Conservation (phyloP, 2,329 filamentous ascomycete genomes). For the Epichloe sp. region DNA sequence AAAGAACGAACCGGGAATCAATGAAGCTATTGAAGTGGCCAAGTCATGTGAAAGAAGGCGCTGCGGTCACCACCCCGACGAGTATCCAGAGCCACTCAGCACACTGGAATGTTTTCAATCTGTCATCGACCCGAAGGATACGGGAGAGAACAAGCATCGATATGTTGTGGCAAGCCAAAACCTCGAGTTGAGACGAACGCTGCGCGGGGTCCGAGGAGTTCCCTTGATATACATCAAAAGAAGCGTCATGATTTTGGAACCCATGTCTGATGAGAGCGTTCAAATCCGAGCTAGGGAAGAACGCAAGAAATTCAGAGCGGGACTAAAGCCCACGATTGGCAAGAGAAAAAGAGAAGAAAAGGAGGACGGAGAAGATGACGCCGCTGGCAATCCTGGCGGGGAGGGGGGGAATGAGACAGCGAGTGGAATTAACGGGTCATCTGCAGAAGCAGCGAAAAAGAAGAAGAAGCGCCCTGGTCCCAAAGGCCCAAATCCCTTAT, state of each 20-base stretch:
- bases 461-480: constrained; percentile 46
- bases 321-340: constrained; percentile 39
- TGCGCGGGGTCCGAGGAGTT: constrained; percentile 57
- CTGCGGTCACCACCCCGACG: constrained; percentile 63
- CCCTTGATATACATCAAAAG: constrained; percentile 68
- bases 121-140: constrained; percentile 68
- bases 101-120: constrained; percentile 56
- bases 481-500: constrained; percentile 59
- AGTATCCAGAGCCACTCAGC: constrained; percentile 57
- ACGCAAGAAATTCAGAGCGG: constrained; percentile 59
- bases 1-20: constrained; percentile 38
- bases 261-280: constrained; percentile 57
- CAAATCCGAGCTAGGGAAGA: constrained; percentile 55
- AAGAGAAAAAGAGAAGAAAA: constrained; percentile 40
- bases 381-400: constrained; percentile 21
- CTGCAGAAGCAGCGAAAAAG: constrained; percentile 28
- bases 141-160: constrained; percentile 59
- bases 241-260: constrained; percentile 59
- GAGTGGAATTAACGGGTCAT: constrained; percentile 6
- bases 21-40: constrained; percentile 56
- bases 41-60: constrained; percentile 64
- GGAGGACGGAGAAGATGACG: constrained; percentile 17
- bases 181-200: constrained; percentile 43
- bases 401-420: constrained; percentile 21
- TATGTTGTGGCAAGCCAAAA: constrained; percentile 71